phyloP scores from a whole-genome alignment of 1,139 yeast genomes.

The Taphrina confusa region DNA sequence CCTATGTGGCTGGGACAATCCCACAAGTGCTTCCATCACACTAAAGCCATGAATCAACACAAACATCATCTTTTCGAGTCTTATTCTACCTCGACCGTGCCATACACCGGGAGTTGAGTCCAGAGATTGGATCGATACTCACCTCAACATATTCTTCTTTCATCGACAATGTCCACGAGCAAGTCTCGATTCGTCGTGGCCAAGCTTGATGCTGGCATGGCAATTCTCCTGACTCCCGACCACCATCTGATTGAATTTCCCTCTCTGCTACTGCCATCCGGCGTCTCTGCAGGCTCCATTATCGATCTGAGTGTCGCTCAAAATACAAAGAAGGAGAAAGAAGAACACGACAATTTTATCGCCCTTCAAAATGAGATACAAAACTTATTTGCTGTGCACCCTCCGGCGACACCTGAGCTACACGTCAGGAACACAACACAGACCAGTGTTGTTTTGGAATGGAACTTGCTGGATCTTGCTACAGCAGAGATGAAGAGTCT shows the following conservation, averaged over 20 bases:
- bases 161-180: slow-evolving; percentile 12
- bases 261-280: slow-evolving; percentile 83
- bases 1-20: too few species aligned
- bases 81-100: too few species aligned
- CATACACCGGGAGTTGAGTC: too few species aligned
- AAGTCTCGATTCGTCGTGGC: slow-evolving; percentile 69
- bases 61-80: too few species aligned
- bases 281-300: slow-evolving; percentile 91
- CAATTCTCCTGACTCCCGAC: slow-evolving; percentile 82
- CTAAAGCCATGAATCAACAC: too few species aligned
- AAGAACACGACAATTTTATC: slow-evolving; percentile 62
- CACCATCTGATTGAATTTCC: slow-evolving; percentile 97
- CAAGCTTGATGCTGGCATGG: slow-evolving; percentile 90
- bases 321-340: slow-evolving; percentile 66
- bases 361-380: slow-evolving; percentile 73
- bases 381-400: slow-evolving; percentile 67
- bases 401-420: slow-evolving; percentile 74
- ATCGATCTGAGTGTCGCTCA: slow-evolving; percentile 82
- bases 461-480: slow-evolving; percentile 86
- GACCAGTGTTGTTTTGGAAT: slow-evolving; percentile 89
- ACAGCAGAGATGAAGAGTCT: slow-evolving; percentile 77
- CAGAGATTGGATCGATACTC: too few species aligned
- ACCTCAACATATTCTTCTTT: too few species aligned
- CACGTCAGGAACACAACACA: slow-evolving; percentile 80
- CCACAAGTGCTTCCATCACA: too few species aligned